Conservation (phyloP, 139 green algal genomes). For the Chloropicon primus region DNA sequence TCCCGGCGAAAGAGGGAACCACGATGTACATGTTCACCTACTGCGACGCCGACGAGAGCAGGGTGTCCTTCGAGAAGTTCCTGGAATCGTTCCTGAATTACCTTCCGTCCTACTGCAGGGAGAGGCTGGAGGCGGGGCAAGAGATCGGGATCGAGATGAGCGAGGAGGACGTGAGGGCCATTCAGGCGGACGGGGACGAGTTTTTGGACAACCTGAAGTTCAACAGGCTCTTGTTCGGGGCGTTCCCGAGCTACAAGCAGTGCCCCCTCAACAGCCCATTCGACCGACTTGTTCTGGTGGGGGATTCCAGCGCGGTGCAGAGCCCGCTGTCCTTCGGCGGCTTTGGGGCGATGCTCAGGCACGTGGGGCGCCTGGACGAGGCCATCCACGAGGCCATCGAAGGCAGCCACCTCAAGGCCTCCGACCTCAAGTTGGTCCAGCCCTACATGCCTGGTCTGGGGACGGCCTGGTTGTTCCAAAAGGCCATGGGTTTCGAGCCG, state of each 20-base stretch:
- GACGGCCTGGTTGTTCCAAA: slow-evolving; percentile 5
- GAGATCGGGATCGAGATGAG: background rate
- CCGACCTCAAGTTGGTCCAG: slow-evolving; percentile 41
- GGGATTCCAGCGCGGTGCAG: slow-evolving; percentile 78
- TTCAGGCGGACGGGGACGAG: background rate
- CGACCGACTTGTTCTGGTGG: slow-evolving; percentile 40
- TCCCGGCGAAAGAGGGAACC: slow-evolving; percentile 12
- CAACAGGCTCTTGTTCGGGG: slow-evolving; percentile 80
- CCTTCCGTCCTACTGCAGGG: background rate
- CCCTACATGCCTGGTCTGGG: slow-evolving; percentile 26
- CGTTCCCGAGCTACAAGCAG: slow-evolving; percentile 85
- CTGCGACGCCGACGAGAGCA: slow-evolving; percentile 17
- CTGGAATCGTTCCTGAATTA: background rate
- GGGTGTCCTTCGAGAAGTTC: background rate
- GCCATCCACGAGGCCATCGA: slow-evolving; percentile 19
- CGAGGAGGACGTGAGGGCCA: background rate
- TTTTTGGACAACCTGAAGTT: slow-evolving; percentile 45
- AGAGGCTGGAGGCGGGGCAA: background rate
- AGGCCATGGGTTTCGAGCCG: background rate
- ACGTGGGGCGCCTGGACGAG: slow-evolving; percentile 47
- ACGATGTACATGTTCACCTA: slow-evolving; percentile 98
- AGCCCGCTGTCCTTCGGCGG: slow-evolving; percentile 88
- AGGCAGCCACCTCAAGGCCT: slow-evolving; percentile 25
- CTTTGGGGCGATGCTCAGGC: slow-evolving; percentile 68
- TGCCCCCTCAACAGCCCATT: slow-evolving; percentile 62